Base-by-base conservation (phyloP, 768 basidiomycete species). In the Dioszegia aurantiaca region DNA sequence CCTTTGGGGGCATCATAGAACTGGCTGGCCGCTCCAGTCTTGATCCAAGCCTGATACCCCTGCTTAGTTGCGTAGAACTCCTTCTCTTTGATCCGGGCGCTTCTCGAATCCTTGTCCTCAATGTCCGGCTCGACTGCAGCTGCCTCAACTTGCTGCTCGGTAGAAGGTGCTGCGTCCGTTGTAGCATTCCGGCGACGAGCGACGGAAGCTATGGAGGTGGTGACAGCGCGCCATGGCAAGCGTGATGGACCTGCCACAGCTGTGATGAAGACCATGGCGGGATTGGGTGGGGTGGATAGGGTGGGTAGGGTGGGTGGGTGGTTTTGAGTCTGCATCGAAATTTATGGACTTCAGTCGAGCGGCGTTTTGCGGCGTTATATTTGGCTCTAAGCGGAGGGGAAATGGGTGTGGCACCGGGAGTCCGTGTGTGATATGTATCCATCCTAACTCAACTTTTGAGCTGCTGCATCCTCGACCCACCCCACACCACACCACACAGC, bases 191-290 rank as follows among this genome's bases (percentile, higher is more conserved):
- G 8, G 36, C 51, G 30, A 37, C 26, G 30, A 21, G 17, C 48
- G 6, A 17, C 6, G 16, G 43, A 28, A 21, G 26, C 12, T 4
- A 47, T 10, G 16, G 19, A 23, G 8, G 21, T 19, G 26, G 51
- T 24, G 9, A 49, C 2, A 12, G 51, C 51, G 36, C 24, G 30
- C 19, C 58, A 62, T n/a, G 70, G 67, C 9, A 68, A 54, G 17
- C 70, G 59, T n/a, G 70, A 72, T 36, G 69, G 70, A 36, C 70
- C 70, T 31, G 70, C 70, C 19, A 72, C 44, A 31, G 66, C 55
- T 8, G 48, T 45, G 6, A 56, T 58, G 61, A 63, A 67, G 8
- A 62, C 33, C 62, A 67, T 63, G 33, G 41, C 23, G 39, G 40
- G 37, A 61, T 46, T 43, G 36, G 33, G 55, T n/a, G 26, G 9